Evolutionary conservation across 495 filamentous ascomycete species (phyloP).

Genomic region (Hamigera avellanea): DNA sequence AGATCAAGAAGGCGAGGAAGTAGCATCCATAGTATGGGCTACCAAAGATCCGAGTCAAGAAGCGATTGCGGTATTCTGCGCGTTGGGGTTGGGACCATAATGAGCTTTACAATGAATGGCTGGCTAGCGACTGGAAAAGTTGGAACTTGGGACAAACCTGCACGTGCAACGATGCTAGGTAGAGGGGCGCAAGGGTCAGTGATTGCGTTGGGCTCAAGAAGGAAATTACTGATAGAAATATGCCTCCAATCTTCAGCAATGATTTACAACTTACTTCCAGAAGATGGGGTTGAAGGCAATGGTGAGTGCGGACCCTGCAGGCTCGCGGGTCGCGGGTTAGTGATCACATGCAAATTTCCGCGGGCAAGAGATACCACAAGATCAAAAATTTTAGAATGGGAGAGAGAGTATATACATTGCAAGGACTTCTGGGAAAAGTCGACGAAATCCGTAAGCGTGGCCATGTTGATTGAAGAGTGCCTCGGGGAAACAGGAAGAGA

Average conservation of each 20-base stretch:
- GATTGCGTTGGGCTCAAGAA: too few relatives aligned
- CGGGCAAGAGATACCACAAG: neutral
- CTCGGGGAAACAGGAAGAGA: too few relatives aligned
- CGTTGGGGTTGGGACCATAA: constrained; percentile 1
- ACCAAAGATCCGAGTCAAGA: constrained; percentile 79
- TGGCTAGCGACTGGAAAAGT: neutral
- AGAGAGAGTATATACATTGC: constrained; percentile 18
- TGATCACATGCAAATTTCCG: constrained; percentile 27
- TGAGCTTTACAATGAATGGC: constrained; percentile 1
- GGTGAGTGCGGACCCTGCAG: constrained; percentile 32
- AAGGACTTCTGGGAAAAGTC: constrained; percentile 35
- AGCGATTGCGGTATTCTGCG: constrained; percentile 80
- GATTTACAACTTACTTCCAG: constrained; percentile 38
- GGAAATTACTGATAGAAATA: too few relatives aligned
- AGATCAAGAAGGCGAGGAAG: constrained; percentile 76
- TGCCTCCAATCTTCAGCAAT: neutral
- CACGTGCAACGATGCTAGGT: constrained; percentile 33
- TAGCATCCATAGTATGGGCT: constrained; percentile 80
- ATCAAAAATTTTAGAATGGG: too few relatives aligned
- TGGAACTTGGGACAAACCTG: constrained; percentile 25
- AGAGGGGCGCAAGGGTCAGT: constrained; percentile 7
- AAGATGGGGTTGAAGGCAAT: constrained; percentile 46
- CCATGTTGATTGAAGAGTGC: constrained; percentile 22
- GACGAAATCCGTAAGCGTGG: constrained; percentile 26
- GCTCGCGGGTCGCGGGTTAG: constrained; percentile 8